Conservation (phyloP, 331 rosid species). For the Ulmus americana region DNA sequence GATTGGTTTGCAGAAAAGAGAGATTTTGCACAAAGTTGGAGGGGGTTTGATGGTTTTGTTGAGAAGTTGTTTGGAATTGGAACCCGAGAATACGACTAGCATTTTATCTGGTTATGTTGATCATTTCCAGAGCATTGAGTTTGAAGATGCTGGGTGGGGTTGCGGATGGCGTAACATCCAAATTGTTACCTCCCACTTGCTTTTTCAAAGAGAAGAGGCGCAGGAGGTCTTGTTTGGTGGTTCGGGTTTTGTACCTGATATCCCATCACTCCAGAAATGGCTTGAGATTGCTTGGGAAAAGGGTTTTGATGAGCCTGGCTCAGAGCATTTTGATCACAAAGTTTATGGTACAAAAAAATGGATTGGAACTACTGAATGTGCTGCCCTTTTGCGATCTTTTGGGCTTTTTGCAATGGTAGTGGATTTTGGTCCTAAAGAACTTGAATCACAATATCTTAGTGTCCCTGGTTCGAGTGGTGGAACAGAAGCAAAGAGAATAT, state of each 20-base stretch:
- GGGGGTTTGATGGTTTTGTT: slow-evolving; percentile 57
- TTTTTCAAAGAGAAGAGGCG: slow-evolving; percentile 49
- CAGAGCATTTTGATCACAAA: slow-evolving; percentile 47
- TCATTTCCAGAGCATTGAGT: slow-evolving; percentile 59
- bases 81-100: slow-evolving; percentile 38
- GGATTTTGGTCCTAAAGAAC: slow-evolving; percentile 77
- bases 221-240: slow-evolving; percentile 64
- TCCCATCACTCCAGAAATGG: slow-evolving; percentile 74
- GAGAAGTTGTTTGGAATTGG: slow-evolving; percentile 63
- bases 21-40: slow-evolving; percentile 45
- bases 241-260: slow-evolving; percentile 72
- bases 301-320: slow-evolving; percentile 67
- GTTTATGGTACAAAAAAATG: slow-evolving; percentile 55
- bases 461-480: slow-evolving; percentile 45
- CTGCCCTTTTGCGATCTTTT: slow-evolving; percentile 69
- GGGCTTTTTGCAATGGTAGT: slow-evolving; percentile 61
- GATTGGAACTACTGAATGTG: slow-evolving; percentile 85
- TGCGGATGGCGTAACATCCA: slow-evolving; percentile 91
- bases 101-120: slow-evolving; percentile 60
- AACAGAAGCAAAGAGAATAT: slow-evolving; percentile 18
- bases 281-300: slow-evolving; percentile 88
- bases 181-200: slow-evolving; percentile 70
- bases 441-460: slow-evolving; percentile 46
- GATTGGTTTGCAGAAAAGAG: slow-evolving; percentile 48
- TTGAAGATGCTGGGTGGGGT: slow-evolving; percentile 76